Base-by-base conservation (phyloP, 2,329 filamentous ascomycete genomes). In the Colletotrichum nymphaeae region DNA sequence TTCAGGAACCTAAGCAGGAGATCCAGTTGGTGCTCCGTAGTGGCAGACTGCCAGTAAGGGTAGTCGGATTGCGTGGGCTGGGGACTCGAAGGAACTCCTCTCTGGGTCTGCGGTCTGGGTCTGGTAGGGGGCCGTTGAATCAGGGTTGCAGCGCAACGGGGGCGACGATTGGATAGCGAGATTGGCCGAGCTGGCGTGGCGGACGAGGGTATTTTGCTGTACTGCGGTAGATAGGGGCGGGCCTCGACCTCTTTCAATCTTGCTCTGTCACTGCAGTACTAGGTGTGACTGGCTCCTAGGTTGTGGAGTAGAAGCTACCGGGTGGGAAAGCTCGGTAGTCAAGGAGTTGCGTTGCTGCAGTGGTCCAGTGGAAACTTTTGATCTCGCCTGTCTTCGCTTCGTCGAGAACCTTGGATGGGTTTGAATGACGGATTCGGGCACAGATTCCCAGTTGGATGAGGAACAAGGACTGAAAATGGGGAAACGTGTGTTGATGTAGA, bases 111-210 rank as follows among this genome's bases (percentile, higher is more conserved):
- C 37, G 14, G 37, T 59, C 62, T 72, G 74, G 72, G 74, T 64
- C 72, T 67, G 67, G 72, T 67, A 59, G 69, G 74, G 72, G 67
- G 62, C 30, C 57, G 49, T 63, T 62, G 68, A 58, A 74, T 73
- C 72, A 74, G 68, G 62, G 60, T 74, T 72, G 70, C 74, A 74
- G 67, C 63, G 59, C 63, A 75, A 73, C 72, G 73, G 65, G 56
- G 42, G 69, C 66, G 37, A 60, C 65, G 63, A 73, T 76, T 76
- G 74, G 74, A 69, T 59, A 57, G 62, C 62, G 71, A 73, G 71
- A 73, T 73, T 73, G 71, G 60, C 71, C 52, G 67, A 69, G 70
- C 71, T 73, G 71, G 67, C 67, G 70, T 73, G 60, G 67, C 67
- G 49, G 67, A 71, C 71, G 71, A 73, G 71, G 71, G 71, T 73